Evolutionary conservation across 306 rosid genomes (phyloP).

Genomic region (Albizia julibrissin): DNA sequence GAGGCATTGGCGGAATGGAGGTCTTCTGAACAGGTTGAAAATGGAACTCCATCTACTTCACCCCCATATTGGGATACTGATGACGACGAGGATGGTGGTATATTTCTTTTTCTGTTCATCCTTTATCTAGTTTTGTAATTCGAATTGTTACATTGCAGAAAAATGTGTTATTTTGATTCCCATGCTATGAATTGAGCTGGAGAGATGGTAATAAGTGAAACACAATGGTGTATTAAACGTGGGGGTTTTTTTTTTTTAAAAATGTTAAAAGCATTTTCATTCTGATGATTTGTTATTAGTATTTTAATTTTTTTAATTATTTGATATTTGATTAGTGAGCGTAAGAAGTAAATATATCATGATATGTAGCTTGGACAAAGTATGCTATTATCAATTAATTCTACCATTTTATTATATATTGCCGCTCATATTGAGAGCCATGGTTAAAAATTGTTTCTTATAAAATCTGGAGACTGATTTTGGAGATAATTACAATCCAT

Average conservation of each 20-base stretch:
- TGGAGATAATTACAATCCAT: not conserved
- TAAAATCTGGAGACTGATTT: not conserved
- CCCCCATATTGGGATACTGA: slow-evolving; percentile 99
- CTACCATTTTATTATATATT: not conserved
- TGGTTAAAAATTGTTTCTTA: not conserved
- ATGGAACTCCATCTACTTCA: slow-evolving; percentile 87
- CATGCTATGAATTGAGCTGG: not conserved
- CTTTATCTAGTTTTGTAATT: not conserved
- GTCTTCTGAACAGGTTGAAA: slow-evolving; percentile 98
- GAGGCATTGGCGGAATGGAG: slow-evolving; percentile 98
- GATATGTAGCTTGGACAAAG: slow-evolving; percentile 1
- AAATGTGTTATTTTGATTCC: slow-evolving; percentile 3
- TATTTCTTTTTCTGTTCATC: slow-evolving; percentile 19
- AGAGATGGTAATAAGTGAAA: slow-evolving; percentile 12
- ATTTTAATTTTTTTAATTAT: slow-evolving; percentile 3
- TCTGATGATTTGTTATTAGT: not conserved
- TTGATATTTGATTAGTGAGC: slow-evolving; percentile 4
- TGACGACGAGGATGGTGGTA: slow-evolving; percentile 83
- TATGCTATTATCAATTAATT: not conserved
- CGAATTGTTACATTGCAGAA: not conserved
- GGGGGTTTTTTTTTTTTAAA: not conserved
- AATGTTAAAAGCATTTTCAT: not conserved
- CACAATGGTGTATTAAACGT: slow-evolving; percentile 5
- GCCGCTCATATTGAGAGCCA: not conserved
- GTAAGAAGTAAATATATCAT: slow-evolving; percentile 4